These are phyloP conservation scores for Cucumis cinereus DNA, from an alignment of 306 rosid genomes.

Conservation along the genomic window DNA sequence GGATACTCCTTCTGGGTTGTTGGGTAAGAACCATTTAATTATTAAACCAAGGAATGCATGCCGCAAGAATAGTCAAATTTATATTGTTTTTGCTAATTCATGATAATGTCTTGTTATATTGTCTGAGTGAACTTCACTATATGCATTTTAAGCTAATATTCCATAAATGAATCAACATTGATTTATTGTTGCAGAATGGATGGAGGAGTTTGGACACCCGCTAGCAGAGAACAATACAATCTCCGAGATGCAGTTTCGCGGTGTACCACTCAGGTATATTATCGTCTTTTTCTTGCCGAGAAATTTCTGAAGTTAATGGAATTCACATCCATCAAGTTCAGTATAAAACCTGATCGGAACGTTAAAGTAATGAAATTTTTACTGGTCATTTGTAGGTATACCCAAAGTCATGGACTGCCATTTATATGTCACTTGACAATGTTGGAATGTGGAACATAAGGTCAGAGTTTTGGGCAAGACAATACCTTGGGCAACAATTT, in stretches of 20 bases:
- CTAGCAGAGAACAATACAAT: constrained; percentile 58
- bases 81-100: not conserved
- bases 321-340: not conserved
- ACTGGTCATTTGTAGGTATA: constrained; percentile 42
- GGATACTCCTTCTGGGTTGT: constrained; percentile 95
- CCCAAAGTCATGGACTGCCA: constrained; percentile 92
- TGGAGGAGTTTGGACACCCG: constrained; percentile 66
- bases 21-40: constrained; percentile 39
- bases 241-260: constrained; percentile 75
- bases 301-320: not conserved
- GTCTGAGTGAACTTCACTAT: not conserved
- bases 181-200: constrained; percentile 56
- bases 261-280: constrained; percentile 68
- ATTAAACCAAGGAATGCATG: not conserved
- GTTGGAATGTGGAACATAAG: constrained; percentile 93
- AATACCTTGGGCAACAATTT: constrained; percentile 84
- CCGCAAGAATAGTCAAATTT: not conserved
- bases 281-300: not conserved
- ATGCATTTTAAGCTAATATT: not conserved
- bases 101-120: not conserved
- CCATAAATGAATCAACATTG: not conserved
- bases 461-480: constrained; percentile 80
- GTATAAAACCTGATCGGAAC: not conserved
- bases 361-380: not conserved
- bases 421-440: constrained; percentile 71